phyloP scores from a whole-genome alignment of 139 green algal species.

The Chlorokybus atmophyticus region DNA sequence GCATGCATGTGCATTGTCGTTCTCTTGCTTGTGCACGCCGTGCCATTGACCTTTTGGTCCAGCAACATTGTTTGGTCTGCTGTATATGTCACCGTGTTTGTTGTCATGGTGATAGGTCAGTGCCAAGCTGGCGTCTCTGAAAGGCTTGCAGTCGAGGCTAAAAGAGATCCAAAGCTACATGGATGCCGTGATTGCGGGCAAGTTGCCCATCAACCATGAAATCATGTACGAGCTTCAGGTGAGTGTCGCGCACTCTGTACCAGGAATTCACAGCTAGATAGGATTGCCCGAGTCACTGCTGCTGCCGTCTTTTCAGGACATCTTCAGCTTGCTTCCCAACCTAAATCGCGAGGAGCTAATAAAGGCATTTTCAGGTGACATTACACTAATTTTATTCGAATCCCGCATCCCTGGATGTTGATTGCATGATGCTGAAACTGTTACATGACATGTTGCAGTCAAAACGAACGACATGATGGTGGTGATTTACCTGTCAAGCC shows the following conservation, averaged over 20 bases:
- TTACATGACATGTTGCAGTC: slow-evolving; percentile 35
- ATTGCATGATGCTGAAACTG: too few relatives aligned
- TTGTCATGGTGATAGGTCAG: slow-evolving; percentile 16
- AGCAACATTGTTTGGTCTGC: not conserved
- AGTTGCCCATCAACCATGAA: slow-evolving; percentile 88
- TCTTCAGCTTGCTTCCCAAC: slow-evolving; percentile 96
- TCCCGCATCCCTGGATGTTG: too few relatives aligned
- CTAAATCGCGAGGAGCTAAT: slow-evolving; percentile 73
- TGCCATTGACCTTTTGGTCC: too few relatives aligned
- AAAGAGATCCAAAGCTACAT: slow-evolving; percentile 66
- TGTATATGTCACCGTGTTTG: slow-evolving; percentile 2
- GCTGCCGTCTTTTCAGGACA: too few relatives aligned
- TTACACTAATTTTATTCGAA: too few relatives aligned
- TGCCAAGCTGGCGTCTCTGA: slow-evolving; percentile 25
- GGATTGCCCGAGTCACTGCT: not conserved
- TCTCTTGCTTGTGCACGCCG: too few relatives aligned
- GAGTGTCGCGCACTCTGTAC: slow-evolving; percentile 5
- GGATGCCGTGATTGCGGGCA: slow-evolving; percentile 57
- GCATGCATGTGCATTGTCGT: too few relatives aligned
- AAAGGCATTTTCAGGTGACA: slow-evolving; percentile 34
- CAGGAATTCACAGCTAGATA: not conserved
- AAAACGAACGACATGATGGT: slow-evolving; percentile 98
- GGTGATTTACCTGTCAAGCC: slow-evolving; percentile 79
- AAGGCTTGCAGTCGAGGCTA: slow-evolving; percentile 48
- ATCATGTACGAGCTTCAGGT: slow-evolving; percentile 84